Evolutionary conservation across 1,284 basidiomycete genomes (phyloP).

Genomic region (Puccinia horiana): DNA sequence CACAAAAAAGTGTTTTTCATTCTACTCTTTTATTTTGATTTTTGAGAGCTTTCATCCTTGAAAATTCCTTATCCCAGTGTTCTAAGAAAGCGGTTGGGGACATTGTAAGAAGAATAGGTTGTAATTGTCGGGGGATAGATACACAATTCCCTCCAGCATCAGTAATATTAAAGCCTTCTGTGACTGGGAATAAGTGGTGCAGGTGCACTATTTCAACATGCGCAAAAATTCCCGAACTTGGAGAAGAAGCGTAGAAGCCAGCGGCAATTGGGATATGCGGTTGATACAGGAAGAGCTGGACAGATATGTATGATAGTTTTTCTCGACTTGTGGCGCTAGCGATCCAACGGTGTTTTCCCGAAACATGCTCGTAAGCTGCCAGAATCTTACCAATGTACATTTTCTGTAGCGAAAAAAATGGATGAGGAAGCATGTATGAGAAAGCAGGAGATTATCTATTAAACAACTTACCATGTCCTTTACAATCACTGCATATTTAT

Average conservation of each 20-base stretch:
- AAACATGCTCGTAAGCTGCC: slow-evolving; percentile 10
- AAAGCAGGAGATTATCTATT: neutral
- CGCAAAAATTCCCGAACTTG: neutral
- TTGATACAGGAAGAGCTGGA: neutral
- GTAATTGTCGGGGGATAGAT: too few relatives aligned
- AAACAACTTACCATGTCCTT: neutral
- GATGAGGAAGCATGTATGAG: neutral
- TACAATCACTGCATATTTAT: neutral
- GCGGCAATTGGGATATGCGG: neutral
- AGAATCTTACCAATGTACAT: neutral
- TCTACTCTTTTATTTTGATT: too few relatives aligned
- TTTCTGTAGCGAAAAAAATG: neutral
- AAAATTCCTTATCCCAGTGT: too few relatives aligned
- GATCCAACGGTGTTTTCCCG: neutral
- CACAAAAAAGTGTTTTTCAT: too few relatives aligned
- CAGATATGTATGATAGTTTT: neutral
- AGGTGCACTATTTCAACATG: slow-evolving; percentile 12
- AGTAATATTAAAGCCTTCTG: too few relatives aligned
- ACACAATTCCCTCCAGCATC: too few relatives aligned
- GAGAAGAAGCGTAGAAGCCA: neutral
- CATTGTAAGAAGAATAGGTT: too few relatives aligned
- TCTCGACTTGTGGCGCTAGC: neutral
- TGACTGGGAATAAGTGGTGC: too few relatives aligned
- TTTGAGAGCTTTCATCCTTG: too few relatives aligned
- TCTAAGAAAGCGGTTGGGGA: too few relatives aligned